Conservation (phyloP, 2,329 filamentous ascomycete species). For the Immersiporthe knoxdaviesiana region DNA sequence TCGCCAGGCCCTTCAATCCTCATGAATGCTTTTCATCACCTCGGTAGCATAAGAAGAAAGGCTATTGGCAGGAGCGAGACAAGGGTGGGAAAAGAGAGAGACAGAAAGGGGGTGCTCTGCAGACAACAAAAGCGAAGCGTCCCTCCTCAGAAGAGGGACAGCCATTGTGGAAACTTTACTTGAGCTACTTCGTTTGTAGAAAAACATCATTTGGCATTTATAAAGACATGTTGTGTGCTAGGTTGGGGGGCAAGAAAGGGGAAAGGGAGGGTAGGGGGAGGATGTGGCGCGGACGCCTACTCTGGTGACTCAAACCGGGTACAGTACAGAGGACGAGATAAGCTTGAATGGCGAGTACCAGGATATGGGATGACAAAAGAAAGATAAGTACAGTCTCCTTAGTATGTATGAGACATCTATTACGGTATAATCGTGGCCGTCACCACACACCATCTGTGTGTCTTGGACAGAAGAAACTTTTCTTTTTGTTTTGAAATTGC, state of each 20-base stretch:
- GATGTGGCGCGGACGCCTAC: background rate
- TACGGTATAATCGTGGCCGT: background rate
- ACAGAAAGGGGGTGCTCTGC: background rate
- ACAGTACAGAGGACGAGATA: background rate
- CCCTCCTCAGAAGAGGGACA: too few relatives aligned
- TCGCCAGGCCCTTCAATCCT: background rate
- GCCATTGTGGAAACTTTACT: background rate
- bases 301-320: background rate
- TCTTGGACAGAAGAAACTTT: background rate
- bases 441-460: background rate
- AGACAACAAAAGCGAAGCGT: slow-evolving; percentile 2
- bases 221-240: background rate
- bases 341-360: background rate
- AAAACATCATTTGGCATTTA: background rate
- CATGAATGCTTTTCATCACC: background rate
- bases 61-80: background rate
- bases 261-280: background rate
- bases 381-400: background rate
- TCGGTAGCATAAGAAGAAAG: background rate
- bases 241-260: too few relatives aligned
- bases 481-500: background rate
- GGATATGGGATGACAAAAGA: too few relatives aligned
- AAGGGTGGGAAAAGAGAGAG: background rate
- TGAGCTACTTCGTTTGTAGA: background rate
- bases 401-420: background rate